These are phyloP conservation scores for Cryptococcus depauperatus DNA, from an alignment of 1,284 basidiomycete species.

Conservation along the genomic window DNA sequence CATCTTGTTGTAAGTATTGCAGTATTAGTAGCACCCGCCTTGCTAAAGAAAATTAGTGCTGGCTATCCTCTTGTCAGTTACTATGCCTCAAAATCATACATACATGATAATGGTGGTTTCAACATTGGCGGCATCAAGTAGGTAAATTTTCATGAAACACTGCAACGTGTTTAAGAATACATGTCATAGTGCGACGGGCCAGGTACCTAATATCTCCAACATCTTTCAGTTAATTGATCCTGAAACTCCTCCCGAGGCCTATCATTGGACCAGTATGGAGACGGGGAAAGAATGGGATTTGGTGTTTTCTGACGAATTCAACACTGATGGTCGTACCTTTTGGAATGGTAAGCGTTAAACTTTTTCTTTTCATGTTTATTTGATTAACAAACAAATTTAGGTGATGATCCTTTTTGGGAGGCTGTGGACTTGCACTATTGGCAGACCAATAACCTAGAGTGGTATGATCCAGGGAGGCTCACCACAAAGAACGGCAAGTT, in stretches of 20 bases:
- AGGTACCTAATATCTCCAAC: conserved; percentile 45
- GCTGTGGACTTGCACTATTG: conserved; percentile 52
- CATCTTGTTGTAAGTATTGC: conserved; percentile 24
- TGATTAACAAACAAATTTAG: too few species aligned
- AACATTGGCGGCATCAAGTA: conserved; percentile 69
- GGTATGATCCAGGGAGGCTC: conserved; percentile 56
- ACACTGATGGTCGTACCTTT: conserved; percentile 58
- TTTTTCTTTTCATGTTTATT: neutral
- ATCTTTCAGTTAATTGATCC: conserved; percentile 53
- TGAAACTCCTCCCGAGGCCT: conserved; percentile 57
- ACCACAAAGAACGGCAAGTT: conserved; percentile 58
- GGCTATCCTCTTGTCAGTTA: conserved; percentile 50
- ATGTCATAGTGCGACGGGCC: conserved; percentile 45
- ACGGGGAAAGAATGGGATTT: conserved; percentile 64
- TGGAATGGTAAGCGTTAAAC: conserved; percentile 40
- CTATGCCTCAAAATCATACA: conserved; percentile 42
- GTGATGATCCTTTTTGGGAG: conserved; percentile 54
- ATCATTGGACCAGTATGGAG: conserved; percentile 55
- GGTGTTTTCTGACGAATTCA: conserved; percentile 89
- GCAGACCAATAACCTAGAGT: conserved; percentile 75
- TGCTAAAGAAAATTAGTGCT: neutral
- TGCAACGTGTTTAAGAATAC: too few species aligned
- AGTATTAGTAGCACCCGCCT: too few species aligned
- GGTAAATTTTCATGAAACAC: neutral
- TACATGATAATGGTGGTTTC: conserved; percentile 43